Percentiles rank a stretch among this genome's conserved stretches.
Evolutionary conservation across 2,329 filamentous ascomycete genomes (phyloP).

Genomic region (Botrytis porri): DNA sequence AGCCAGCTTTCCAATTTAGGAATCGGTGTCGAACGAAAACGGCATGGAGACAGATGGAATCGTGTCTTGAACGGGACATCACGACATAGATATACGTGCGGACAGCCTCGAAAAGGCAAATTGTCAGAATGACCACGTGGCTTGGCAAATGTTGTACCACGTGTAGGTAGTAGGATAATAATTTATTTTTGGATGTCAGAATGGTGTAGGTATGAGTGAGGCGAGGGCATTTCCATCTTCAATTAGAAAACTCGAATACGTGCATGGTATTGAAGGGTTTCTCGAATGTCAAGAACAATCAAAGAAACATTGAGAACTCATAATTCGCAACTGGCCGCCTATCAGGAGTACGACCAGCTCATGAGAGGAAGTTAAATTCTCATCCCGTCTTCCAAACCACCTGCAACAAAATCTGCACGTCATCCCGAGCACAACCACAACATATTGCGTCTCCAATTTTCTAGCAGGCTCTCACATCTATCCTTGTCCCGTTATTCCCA

Average conservation of each 20-base stretch:
- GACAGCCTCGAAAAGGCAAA: not conserved
- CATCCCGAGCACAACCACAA: conserved; percentile 13
- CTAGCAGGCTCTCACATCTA: not conserved
- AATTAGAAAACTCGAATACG: not conserved
- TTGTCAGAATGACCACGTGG: conserved; percentile 13
- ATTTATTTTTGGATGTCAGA: not conserved
- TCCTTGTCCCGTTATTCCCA: conserved; percentile 12
- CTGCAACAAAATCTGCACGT: conserved; percentile 14
- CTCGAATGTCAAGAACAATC: not conserved
- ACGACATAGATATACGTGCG: conserved; percentile 6
- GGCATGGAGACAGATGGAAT: not conserved
- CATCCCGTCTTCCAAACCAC: not conserved
- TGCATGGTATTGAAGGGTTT: not conserved
- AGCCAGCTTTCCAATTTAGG: not conserved
- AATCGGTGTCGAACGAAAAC: conserved; percentile 1
- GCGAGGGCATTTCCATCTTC: not conserved
- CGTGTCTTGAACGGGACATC: not conserved
- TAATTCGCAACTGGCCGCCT: not conserved
- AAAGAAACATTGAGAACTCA: not conserved
- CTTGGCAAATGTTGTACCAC: conserved; percentile 4
- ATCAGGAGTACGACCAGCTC: not conserved
- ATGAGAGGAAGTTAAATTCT: not conserved
- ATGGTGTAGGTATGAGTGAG: not conserved
- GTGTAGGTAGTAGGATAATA: not conserved
- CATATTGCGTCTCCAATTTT: not conserved